A percentile compares a stretch with the other conserved stretches of the same genome.
phyloP scores from a whole-genome alignment of 176 grass and related monocot genomes.

The Carex scoparia region DNA sequence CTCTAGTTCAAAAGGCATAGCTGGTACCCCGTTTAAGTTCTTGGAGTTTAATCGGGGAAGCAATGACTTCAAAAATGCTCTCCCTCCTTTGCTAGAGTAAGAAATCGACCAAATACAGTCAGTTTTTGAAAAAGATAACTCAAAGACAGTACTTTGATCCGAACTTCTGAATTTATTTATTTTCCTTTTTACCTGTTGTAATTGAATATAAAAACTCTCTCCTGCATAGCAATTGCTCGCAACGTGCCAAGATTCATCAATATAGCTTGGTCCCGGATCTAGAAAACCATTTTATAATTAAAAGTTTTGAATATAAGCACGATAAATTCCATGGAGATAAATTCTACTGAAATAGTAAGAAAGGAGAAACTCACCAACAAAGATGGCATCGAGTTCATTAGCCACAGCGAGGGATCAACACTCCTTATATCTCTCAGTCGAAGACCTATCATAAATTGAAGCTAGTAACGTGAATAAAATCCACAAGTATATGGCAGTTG shows the following conservation, averaged over 20 bases:
- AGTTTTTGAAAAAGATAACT: background rate
- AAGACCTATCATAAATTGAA: constrained; percentile 43
- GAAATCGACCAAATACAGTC: constrained; percentile 17
- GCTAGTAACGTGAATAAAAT: background rate
- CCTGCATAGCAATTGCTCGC: constrained; percentile 92
- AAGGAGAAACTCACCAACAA: constrained; percentile 52
- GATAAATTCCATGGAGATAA: background rate
- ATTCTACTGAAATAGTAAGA: constrained; percentile 5
- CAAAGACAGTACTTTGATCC: background rate
- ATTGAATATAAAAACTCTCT: constrained; percentile 85
- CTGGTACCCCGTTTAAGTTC: constrained; percentile 61
- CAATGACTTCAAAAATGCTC: constrained; percentile 62
- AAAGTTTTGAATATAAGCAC: constrained; percentile 20
- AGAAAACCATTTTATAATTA: constrained; percentile 24
- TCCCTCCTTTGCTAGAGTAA: constrained; percentile 74
- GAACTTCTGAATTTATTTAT: background rate
- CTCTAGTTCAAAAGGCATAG: constrained; percentile 98
- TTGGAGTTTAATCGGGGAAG: constrained; percentile 85
- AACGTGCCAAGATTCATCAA: constrained; percentile 89
- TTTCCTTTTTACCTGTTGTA: constrained; percentile 71
- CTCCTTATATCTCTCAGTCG: constrained; percentile 90
- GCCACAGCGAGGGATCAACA: constrained; percentile 87
- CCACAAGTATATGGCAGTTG: background rate
- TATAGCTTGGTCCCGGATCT: constrained; percentile 97
- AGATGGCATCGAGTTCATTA: constrained; percentile 97